phyloP scores from a whole-genome alignment of 148 eudicot species.

The Diospyros kaki region DNA sequence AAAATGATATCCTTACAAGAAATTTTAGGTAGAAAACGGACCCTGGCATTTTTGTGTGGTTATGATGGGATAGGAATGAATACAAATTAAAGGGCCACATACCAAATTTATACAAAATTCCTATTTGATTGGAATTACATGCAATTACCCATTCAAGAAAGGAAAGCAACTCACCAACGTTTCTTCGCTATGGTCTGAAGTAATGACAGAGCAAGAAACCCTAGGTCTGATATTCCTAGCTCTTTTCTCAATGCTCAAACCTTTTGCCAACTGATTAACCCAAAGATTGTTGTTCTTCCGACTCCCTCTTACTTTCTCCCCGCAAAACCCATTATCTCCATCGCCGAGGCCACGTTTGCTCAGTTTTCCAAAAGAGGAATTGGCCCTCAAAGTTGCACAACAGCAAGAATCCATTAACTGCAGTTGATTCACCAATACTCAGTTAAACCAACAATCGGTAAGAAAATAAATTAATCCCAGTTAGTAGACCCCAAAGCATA shows the following conservation, averaged over 20 bases:
- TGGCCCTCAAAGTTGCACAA: conserved; percentile 51
- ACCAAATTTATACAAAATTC: too few relatives aligned
- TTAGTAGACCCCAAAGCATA: conserved; percentile 17
- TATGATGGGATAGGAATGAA: too few relatives aligned
- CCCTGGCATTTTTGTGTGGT: too few relatives aligned
- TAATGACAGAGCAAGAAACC: conserved; percentile 56
- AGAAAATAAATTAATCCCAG: background rate
- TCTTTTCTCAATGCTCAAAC: conserved; percentile 32
- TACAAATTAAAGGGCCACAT: too few relatives aligned
- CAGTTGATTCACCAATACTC: background rate
- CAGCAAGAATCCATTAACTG: conserved; percentile 56
- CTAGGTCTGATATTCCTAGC: conserved; percentile 41
- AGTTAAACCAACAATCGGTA: background rate
- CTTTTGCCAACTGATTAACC: conserved; percentile 25
- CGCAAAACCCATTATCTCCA: conserved; percentile 46
- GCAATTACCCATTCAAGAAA: background rate
- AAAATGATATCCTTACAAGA: too few relatives aligned
- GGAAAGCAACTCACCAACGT: conserved; percentile 40
- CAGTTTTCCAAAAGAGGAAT: conserved; percentile 35
- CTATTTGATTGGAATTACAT: too few relatives aligned
- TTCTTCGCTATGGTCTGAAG: conserved; percentile 47
- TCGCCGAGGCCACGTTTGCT: conserved; percentile 17
- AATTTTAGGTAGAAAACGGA: too few relatives aligned
- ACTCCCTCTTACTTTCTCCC: conserved; percentile 56
- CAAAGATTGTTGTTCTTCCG: conserved; percentile 26